Base-by-base conservation (phyloP, 768 basidiomycete species). In the Rhodotorula kratochvilovae region DNA sequence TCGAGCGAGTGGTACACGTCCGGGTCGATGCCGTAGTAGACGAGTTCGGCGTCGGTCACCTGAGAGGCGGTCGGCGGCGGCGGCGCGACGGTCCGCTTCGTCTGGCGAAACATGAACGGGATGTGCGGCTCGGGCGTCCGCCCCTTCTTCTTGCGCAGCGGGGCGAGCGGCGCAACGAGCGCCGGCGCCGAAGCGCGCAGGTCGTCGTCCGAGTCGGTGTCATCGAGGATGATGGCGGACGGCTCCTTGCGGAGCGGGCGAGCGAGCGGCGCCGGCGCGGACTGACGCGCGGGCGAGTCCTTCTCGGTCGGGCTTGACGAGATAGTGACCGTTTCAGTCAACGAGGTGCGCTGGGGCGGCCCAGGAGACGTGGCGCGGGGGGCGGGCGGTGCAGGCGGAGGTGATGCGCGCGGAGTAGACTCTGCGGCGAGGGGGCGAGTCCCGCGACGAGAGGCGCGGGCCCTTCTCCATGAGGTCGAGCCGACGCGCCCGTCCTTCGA, bases 1-100 rank as follows among this genome's bases (percentile, higher is more conserved):
- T 91, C 91, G 5, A 97, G 79, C 43, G 80, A 81, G 0, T 80
- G 81, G 75, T 90, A 93, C 12, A 90, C 87, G 13, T 84, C 85
- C 0, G 86, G 86, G 78, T 93, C 92, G 76, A 97, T 86, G 19
- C 84, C 86, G 33, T 93, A 82, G 48, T 84, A 83, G 23, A 77
- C 80, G 51, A 96, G 82, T 76, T 91, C 87, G 5, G 79, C 82
- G 39, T 76, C 73, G 7, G 69, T 51, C 58, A 71, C 51, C 21
- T 62, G 35, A 2, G 55, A 54, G 1, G 67, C 67, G 2, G 69
- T 33, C 0, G 39, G 27, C 13, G 65, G 63, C 2, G 54, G n/a
- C 2, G 42, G 50, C 0, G n/a, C 19, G n/a, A 21, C 17, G 2
- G 33, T 6, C 36, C 31, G 29, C 23, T 72, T 67, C 3, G 31